Base-by-base conservation (phyloP, 108 stramenopile genomes). In the Epipyxis sp. region DNA sequence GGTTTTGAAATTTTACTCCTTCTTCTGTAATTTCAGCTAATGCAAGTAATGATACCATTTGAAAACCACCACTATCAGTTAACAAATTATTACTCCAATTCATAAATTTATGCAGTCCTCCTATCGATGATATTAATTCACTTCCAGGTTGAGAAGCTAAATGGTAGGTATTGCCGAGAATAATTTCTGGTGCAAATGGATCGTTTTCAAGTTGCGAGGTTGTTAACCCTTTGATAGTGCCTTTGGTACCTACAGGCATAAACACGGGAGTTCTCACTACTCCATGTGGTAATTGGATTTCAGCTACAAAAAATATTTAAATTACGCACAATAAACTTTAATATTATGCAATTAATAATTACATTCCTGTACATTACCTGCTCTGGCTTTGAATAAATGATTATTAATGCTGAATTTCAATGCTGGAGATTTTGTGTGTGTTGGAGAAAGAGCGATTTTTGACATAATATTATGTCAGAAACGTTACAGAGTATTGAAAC, bases 231-330 rank as follows among this genome's bases (percentile, higher is more conserved):
- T 98, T 98, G 68, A 98, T 84, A 13, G 93, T 92, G 54, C 95
- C 97, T 79, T 97, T 95, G 58, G 97, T 98, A 41, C 97, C 97
- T n/a, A 98, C 97, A 0, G 97, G 97, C 97, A 95, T 95, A 91
- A 98, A 98, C 27, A 96, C 90, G 1, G 97, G 97, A 37, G 95
- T 96, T 16, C 83, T 77, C 35, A 98, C 92, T 0, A 87, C 85
- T 30, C 92, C 90, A 76, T 93, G 94, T 10, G 85, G 85, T 59
- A 87, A 50, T 32, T 58, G 61, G 40, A 87, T n/a, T n/a, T n/a
- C n/a, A n/a, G n/a, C n/a, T n/a, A n/a, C n/a, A n/a, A n/a, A n/a
- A n/a, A n/a, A n/a, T n/a, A n/a, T n/a, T n/a, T n/a, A n/a, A n/a
- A n/a, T n/a, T n/a, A n/a, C n/a, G n/a, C n/a, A n/a, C n/a, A n/a